Conservation (phyloP, 2,329 filamentous ascomycete species). For the Dactylonectria estremocensis region DNA sequence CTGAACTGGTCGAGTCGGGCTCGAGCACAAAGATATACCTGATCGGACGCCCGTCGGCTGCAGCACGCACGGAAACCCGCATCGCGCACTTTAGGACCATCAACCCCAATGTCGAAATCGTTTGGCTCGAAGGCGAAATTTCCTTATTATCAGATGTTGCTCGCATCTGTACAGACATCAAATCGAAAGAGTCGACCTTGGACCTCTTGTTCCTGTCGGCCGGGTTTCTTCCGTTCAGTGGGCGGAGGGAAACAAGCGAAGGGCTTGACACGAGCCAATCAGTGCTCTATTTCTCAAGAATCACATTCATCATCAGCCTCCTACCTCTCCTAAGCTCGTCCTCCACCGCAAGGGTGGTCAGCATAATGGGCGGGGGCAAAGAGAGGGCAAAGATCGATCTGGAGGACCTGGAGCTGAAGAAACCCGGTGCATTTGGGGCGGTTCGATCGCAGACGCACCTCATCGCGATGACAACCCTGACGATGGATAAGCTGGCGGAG, state of each 20-base stretch:
- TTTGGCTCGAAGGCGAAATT: slow-evolving; percentile 60
- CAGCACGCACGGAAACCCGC: slow-evolving; percentile 49
- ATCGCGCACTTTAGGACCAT: slow-evolving; percentile 52
- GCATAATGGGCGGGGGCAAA: slow-evolving; percentile 39
- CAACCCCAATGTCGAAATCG: slow-evolving; percentile 57
- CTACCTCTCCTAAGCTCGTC: slow-evolving; percentile 55
- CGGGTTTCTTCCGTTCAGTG: slow-evolving; percentile 59
- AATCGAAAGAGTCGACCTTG: slow-evolving; percentile 53
- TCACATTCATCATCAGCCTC: slow-evolving; percentile 56
- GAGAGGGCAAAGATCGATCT: slow-evolving; percentile 29
- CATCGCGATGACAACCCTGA: slow-evolving; percentile 38
- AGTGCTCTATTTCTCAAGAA: slow-evolving; percentile 60
- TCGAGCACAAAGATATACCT: slow-evolving; percentile 56
- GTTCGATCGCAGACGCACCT: slow-evolving; percentile 48
- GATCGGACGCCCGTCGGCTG: slow-evolving; percentile 56
- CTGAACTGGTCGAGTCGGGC: slow-evolving; percentile 53
- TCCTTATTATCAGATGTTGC: slow-evolving; percentile 59
- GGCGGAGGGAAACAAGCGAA: slow-evolving; percentile 55
- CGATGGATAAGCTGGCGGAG: slow-evolving; percentile 37
- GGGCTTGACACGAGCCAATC: slow-evolving; percentile 57
- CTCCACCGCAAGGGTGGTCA: slow-evolving; percentile 41
- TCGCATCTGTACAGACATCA: slow-evolving; percentile 56
- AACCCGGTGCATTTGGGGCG: slow-evolving; percentile 43
- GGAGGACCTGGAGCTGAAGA: slow-evolving; percentile 46
- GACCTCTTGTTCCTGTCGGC: slow-evolving; percentile 61